Evolutionary conservation across 495 filamentous ascomycete genomes (phyloP), one percentile per base, ranked within the genome.

Genomic region (Penicillium canescens): DNA sequence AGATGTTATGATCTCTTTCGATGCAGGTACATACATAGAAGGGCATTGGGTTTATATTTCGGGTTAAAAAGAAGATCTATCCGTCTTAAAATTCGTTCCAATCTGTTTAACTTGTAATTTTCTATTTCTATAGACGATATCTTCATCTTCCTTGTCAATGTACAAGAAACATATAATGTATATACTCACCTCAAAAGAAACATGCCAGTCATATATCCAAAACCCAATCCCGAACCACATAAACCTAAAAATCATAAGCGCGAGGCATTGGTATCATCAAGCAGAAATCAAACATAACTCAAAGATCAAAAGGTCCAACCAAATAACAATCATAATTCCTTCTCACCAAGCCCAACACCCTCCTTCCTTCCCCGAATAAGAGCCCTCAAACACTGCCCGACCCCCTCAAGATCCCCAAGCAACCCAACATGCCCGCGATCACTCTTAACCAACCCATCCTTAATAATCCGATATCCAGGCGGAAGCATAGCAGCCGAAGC

Each of bases 401-500:
- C 86, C 0, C 83, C 90, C 59, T 88, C 85, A 50, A 96, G 67
- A 76, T 98, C 93, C 0, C 92, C 92, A 28, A 97, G 62, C 55
- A 97, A 72, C 4, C 86, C 87, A 18, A 97, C 85, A 75, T 98
- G 93, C 0, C 93, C 92, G 2, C 91, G 72, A 35, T 96, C 91
- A 52, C 85, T 91, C 50, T 81, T 86, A 10, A 96, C 82, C 42
- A 87, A 76, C 0, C 91, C 92, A 24, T 84, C 83, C 52, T 75
- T 80, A 2, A 83, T 88, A 46, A 86, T 72, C 46, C 77, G 79
- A 65, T 97, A 98, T 0, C 92, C 92, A 6, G 76, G 69, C 1
- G 93, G 92, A 54, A 95, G 65, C 92, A 95, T 94, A 0, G 92
- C 89, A 49, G 92, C 89, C 37, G 78, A 78, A 0, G 93, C 91